phyloP scores from a whole-genome alignment of 768 basidiomycete species.

The Pleurotus tuoliensis region DNA sequence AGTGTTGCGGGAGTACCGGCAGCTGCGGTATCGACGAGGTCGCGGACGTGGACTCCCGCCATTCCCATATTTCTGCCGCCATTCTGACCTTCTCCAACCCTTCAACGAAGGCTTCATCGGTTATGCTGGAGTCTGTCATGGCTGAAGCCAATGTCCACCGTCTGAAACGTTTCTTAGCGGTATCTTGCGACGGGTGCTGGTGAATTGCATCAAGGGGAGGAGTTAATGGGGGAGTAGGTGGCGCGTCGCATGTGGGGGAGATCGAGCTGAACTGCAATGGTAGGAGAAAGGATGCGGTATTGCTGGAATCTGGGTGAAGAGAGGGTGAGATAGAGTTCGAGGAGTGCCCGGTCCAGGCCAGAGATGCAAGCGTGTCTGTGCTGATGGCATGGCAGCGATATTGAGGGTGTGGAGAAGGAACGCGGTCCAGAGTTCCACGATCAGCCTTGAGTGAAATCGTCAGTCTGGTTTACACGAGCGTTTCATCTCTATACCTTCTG shows the following conservation, averaged over 20 bases:
- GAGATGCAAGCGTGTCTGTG: slow-evolving; percentile 25
- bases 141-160: slow-evolving; percentile 45
- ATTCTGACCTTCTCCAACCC: slow-evolving; percentile 41
- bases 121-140: slow-evolving; percentile 44
- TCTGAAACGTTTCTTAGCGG: slow-evolving; percentile 4
- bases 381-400: slow-evolving; percentile 19
- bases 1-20: slow-evolving; percentile 4
- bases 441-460: background rate
- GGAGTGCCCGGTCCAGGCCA: slow-evolving; percentile 27
- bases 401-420: slow-evolving; percentile 16
- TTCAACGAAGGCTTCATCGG: slow-evolving; percentile 47
- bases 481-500: background rate
- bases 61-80: slow-evolving; percentile 17
- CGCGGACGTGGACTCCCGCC: slow-evolving; percentile 1
- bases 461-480: too few relatives aligned
- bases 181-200: slow-evolving; percentile 2
- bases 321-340: slow-evolving; percentile 11
- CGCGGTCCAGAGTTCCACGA: too few relatives aligned
- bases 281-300: slow-evolving; percentile 6
- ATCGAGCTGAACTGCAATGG: slow-evolving; percentile 6
- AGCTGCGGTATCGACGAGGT: slow-evolving; percentile 12
- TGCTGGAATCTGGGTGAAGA: slow-evolving; percentile 1
- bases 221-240: background rate
- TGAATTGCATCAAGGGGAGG: background rate
- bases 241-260: slow-evolving; percentile 1